These are phyloP conservation scores for Mortierella sp. DNA, from an alignment of 371 early-diverging fungal species.

Conservation along the genomic window DNA sequence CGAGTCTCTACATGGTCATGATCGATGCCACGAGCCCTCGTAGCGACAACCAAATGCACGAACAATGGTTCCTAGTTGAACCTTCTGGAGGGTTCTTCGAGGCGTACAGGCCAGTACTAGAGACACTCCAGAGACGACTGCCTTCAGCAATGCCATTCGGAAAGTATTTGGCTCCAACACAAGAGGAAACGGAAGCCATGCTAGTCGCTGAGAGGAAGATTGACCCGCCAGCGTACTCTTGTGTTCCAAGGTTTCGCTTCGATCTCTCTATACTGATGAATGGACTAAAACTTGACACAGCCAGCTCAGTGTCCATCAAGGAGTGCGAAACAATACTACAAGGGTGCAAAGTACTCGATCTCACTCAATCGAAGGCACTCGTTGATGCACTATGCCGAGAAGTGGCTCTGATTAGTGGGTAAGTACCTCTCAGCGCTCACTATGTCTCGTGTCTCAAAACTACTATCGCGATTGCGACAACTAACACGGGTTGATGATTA, in stretches of 20 bases:
- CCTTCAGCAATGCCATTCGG: conserved; percentile 54
- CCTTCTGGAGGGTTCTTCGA: conserved; percentile 55
- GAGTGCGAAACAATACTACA: conserved; percentile 8
- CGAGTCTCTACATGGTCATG: conserved; percentile 20
- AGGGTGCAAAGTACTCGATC: conserved; percentile 30
- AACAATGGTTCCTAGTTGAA: conserved; percentile 54
- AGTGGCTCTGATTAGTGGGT: conserved; percentile 57
- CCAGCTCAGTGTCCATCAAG: conserved; percentile 4
- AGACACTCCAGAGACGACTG: conserved; percentile 47
- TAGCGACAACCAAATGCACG: not conserved
- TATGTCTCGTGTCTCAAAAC: too few relatives aligned
- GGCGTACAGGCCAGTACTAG: conserved; percentile 57
- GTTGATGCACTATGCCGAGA: conserved; percentile 54
- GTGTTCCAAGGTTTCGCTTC: conserved; percentile 48
- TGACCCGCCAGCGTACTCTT: conserved; percentile 52
- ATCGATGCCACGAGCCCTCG: conserved; percentile 1
- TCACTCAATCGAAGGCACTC: conserved; percentile 51
- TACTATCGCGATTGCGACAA: too few relatives aligned
- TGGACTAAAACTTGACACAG: conserved; percentile 12
- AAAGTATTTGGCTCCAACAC: conserved; percentile 49
- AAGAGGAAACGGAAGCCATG: conserved; percentile 3
- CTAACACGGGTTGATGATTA: too few relatives aligned
- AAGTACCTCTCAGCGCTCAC: not conserved
- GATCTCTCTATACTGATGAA: conserved; percentile 42
- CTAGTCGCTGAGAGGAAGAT: not conserved